Base-by-base conservation (phyloP, 2,329 filamentous ascomycete species). In the Rachicladosporium sp. region DNA sequence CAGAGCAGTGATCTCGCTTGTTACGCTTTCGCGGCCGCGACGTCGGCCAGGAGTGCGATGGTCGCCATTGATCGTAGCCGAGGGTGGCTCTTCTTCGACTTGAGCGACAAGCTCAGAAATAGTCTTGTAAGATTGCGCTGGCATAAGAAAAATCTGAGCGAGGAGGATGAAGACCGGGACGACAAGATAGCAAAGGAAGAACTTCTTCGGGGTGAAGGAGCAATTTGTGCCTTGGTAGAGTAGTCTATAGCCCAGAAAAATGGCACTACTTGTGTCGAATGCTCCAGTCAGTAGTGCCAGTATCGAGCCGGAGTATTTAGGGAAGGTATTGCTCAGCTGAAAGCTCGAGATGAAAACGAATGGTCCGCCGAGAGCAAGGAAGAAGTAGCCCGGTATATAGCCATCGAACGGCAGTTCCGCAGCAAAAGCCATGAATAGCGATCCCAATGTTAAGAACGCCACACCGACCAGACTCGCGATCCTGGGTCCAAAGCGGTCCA, bases 401-500 rank as follows among this genome's bases (percentile, higher is more conserved):
- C 74, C 83, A 62, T 95, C 88, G 46, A 88, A 80, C 0, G 48
- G 46, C 2, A 86, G 49, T 7, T 69, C 57, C 43, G 66, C 59
- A 13, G 78, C 80, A 51, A 80, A 80, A 1, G 80, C 79, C 63
- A 94, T 79, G 10, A 87, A 65, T 1, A 82, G 50, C 21, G 82
- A 71, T n/a, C 88, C 88, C 7, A 74, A 49, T 0, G 76, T 65
- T 13, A 94, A 70, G 49, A 82, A 79, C 30, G 78, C 44, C 43
- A 76, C 78, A 36, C 82, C 86, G 42, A 81, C 71, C 13, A 87
- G 67, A 3, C 83, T 81, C 51, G 82, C 82, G 4, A 84, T 70
- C 40, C 82, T 74, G 10, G 88, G 88, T 1, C 88, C 88, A 54
- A 76, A 88, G 45, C 77, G 71, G 61, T 94, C 88, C 13, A 94